Percentiles rank a stretch among this genome's conserved stretches.
Evolutionary conservation across 2,329 filamentous ascomycete species (phyloP).

Genomic region (Byssoonygena ceratinophila): DNA sequence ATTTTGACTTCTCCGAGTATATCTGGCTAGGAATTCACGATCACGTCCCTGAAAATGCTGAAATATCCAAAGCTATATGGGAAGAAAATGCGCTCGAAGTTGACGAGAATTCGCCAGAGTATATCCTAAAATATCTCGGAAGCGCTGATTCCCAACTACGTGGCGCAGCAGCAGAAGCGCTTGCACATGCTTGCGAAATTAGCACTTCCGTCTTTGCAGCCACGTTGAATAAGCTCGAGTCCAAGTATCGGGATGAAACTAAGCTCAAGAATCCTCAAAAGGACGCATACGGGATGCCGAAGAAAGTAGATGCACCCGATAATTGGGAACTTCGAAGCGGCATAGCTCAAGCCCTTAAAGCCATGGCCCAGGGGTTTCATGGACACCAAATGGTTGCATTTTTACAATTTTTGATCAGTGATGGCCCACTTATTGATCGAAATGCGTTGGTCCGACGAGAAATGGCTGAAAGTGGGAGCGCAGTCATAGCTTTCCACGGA

Average conservation of each 20-base stretch:
- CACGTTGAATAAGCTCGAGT: conserved; percentile 55
- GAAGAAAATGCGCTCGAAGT: conserved; percentile 77
- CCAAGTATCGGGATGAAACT: conserved; percentile 64
- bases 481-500: conserved; percentile 70
- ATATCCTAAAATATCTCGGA: conserved; percentile 67
- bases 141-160: conserved; percentile 72
- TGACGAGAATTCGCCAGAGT: conserved; percentile 52
- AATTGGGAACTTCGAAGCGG: conserved; percentile 88
- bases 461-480: conserved; percentile 84
- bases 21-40: conserved; percentile 93
- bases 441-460: conserved; percentile 67
- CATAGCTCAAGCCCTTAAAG: conserved; percentile 75
- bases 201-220: conserved; percentile 51
- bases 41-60: conserved; percentile 74
- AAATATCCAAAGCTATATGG: conserved; percentile 81
- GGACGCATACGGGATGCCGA: conserved; percentile 89
- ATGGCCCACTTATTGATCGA: conserved; percentile 76
- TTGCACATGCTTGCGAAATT: conserved; percentile 60
- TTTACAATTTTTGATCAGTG: conserved; percentile 73
- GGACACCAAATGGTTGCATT: conserved; percentile 62
- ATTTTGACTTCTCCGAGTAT: conserved; percentile 74
- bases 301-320: conserved; percentile 76
- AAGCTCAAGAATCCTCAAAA: conserved; percentile 74
- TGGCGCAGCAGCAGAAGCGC: conserved; percentile 67
- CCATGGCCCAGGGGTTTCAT: conserved; percentile 61